A percentile compares a stretch with the other conserved stretches of the same genome.
These are phyloP conservation scores for Arthrobotrys megalospora DNA, from an alignment of 2,329 filamentous ascomycete genomes.

Conservation along the genomic window DNA sequence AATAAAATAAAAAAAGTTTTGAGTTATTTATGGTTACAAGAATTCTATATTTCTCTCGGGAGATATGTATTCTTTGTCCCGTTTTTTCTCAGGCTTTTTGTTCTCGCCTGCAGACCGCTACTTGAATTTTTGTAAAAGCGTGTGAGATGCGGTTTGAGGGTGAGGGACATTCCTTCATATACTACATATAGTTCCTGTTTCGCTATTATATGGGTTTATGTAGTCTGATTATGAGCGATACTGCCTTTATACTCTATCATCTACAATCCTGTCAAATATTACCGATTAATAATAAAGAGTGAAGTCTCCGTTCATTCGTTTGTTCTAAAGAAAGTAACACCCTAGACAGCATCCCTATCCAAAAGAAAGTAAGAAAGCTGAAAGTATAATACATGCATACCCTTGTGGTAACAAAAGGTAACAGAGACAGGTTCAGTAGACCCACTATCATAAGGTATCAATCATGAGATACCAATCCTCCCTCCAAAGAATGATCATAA, in stretches of 20 bases:
- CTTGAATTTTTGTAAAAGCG: conserved; percentile 39
- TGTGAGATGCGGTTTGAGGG: conserved; percentile 61
- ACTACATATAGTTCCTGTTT: background rate
- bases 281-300: conserved; percentile 3
- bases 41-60: conserved; percentile 17
- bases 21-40: background rate
- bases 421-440: background rate
- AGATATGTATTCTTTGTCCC: background rate
- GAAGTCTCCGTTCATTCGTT: background rate
- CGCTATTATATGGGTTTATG: no score
- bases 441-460: background rate
- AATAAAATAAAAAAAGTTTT: conserved; percentile 1
- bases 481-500: background rate
- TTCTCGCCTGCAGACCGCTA: conserved; percentile 61
- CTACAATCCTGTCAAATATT: no score
- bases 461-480: background rate
- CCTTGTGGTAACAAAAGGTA: background rate
- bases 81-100: background rate
- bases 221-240: background rate
- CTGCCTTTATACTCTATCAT: no score
- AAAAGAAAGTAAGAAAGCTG: background rate
- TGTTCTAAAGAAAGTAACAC: background rate
- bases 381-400: conserved; percentile 3
- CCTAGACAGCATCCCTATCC: no score
- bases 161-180: conserved; percentile 40